phyloP scores from a whole-genome alignment of 805 yeast species.

The Naumovozyma castellii region DNA sequence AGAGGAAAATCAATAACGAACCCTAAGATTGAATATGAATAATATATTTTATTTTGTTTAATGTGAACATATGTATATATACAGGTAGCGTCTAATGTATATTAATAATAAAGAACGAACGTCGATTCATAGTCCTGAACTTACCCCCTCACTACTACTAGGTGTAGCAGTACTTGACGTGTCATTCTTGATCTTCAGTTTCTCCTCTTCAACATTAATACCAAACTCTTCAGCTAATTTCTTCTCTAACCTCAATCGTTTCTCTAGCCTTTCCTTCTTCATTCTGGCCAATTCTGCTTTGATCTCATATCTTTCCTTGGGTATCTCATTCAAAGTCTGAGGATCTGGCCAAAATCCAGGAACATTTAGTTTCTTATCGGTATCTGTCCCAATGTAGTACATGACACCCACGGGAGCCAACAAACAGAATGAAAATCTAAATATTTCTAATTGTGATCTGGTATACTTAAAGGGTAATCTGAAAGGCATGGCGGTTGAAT shows the following conservation, averaged over 20 bases:
- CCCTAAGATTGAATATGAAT: no score
- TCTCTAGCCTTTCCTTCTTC: conserved; percentile 63
- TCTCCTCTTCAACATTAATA: conserved; percentile 43
- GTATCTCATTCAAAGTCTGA: conserved; percentile 77
- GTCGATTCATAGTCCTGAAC: no score
- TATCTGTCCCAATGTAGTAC: conserved; percentile 87
- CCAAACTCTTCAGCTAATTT: conserved; percentile 58
- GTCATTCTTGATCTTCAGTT: conserved; percentile 28
- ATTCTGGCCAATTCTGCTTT: conserved; percentile 86
- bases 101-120: no score
- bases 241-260: conserved; percentile 63
- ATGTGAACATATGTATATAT: not conserved
- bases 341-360: conserved; percentile 98
- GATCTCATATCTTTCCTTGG: conserved; percentile 86
- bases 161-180: no score
- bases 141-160: no score
- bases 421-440: conserved; percentile 69
- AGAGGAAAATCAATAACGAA: conserved; percentile 34
- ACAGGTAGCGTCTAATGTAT: conserved; percentile 1
- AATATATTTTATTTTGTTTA: not conserved
- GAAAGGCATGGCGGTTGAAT: conserved; percentile 4
- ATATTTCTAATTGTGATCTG: conserved; percentile 45
- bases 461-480: conserved; percentile 29
- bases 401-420: conserved; percentile 82
- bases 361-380: conserved; percentile 78